These are phyloP conservation scores for Saccharomyces uvarum DNA, from an alignment of 1,139 yeast species.

Conservation along the genomic window DNA sequence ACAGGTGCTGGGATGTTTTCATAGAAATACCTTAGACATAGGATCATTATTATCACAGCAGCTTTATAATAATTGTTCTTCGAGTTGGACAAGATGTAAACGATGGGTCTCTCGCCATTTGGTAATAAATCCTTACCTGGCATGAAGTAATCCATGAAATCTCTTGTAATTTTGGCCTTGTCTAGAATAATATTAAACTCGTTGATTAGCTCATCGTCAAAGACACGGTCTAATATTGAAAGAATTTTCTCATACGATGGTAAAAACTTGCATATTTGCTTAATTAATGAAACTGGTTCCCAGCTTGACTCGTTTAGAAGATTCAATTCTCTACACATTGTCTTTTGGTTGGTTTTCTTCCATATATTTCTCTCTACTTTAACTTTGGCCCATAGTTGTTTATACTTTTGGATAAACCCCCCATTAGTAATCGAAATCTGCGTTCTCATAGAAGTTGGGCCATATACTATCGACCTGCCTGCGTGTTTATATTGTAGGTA, in stretches of 20 bases:
- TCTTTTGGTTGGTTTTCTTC: constrained; percentile 12
- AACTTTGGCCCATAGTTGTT: constrained; percentile 21
- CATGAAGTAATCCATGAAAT: constrained; percentile 17
- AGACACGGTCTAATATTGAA: constrained; percentile 12
- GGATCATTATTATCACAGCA: constrained; percentile 22
- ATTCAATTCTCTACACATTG: constrained; percentile 6
- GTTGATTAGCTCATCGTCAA: constrained; percentile 17
- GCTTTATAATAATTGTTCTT: constrained; percentile 21
- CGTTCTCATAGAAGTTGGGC: constrained; percentile 26
- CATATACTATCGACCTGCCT: constrained; percentile 19
- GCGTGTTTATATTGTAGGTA: constrained; percentile 11
- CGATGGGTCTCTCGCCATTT: constrained; percentile 8
- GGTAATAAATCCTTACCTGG: constrained; percentile 6
- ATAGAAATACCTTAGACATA: constrained; percentile 16
- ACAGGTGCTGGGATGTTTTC: constrained; percentile 15
- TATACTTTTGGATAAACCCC: constrained; percentile 18
- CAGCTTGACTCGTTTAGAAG: constrained; percentile 1
- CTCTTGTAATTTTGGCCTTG: constrained; percentile 18
- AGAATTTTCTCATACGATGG: constrained; percentile 20
- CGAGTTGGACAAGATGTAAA: constrained; percentile 9
- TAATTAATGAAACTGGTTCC: constrained; percentile 8
- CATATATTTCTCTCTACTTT: constrained; percentile 19
- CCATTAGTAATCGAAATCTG: constrained; percentile 14
- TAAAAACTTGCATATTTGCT: constrained; percentile 16
- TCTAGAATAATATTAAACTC: constrained; percentile 18